Percentiles rank a stretch among this genome's conserved stretches.
These are phyloP conservation scores for Fusarium euwallaceae DNA, from an alignment of 2,329 filamentous ascomycete genomes.

Conservation along the genomic window DNA sequence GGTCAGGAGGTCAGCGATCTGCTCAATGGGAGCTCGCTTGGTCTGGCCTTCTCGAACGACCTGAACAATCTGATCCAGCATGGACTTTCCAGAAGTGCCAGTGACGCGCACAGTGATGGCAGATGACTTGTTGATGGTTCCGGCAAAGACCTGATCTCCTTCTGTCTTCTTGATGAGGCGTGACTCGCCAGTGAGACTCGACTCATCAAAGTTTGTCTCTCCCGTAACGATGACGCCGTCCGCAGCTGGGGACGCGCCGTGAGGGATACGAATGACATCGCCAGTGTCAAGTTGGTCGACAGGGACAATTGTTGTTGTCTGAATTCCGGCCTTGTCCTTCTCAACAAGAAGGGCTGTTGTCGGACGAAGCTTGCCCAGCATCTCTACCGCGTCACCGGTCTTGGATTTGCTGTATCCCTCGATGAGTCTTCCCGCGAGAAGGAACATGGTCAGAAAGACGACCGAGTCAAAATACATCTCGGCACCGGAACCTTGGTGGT, in stretches of 20 bases:
- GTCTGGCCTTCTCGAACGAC: slow-evolving; percentile 84
- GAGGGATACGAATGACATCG: slow-evolving; percentile 79
- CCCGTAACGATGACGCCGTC: slow-evolving; percentile 78
- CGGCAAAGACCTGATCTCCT: slow-evolving; percentile 77
- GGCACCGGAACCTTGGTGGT: slow-evolving; percentile 30
- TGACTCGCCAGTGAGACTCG: slow-evolving; percentile 87
- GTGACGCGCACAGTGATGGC: slow-evolving; percentile 75
- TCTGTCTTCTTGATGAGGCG: slow-evolving; percentile 72
- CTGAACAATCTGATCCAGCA: slow-evolving; percentile 84
- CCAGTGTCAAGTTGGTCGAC: slow-evolving; percentile 82
- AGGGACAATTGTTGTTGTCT: slow-evolving; percentile 58
- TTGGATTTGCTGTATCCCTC: slow-evolving; percentile 94
- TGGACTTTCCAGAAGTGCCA: slow-evolving; percentile 75
- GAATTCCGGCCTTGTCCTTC: slow-evolving; percentile 51
- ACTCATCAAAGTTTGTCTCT: slow-evolving; percentile 84
- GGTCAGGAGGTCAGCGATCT: slow-evolving; percentile 79
- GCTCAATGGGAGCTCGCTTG: slow-evolving; percentile 80
- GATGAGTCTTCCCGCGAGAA: slow-evolving; percentile 79
- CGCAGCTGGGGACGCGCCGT: slow-evolving; percentile 86
- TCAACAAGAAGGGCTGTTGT: slow-evolving; percentile 80
- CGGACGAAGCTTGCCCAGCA: slow-evolving; percentile 82
- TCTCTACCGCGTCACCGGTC: slow-evolving; percentile 86
- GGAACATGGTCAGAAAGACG: slow-evolving; percentile 90
- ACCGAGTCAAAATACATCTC: slow-evolving; percentile 91
- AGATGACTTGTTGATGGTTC: slow-evolving; percentile 79